Base-by-base conservation (phyloP, 1,284 basidiomycete species). In the Veloporphyrellus conicus region DNA sequence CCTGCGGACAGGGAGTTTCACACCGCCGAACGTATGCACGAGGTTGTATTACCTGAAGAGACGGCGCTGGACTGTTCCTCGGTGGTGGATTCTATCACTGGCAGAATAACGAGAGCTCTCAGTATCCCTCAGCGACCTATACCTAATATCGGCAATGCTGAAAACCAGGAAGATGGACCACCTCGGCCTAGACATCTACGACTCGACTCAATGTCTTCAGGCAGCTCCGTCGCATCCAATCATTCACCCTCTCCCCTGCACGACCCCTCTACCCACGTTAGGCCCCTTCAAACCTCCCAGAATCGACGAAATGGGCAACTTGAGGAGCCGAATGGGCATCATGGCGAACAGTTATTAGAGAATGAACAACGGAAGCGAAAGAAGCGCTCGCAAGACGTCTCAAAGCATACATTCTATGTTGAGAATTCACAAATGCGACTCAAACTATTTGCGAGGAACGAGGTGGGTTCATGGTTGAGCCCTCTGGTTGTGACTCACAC, bases 331-430 rank as follows among this genome's bases (percentile, higher is more conserved):
- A 54, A 56, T 34, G 55, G 60, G 10, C 48, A 56, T 8, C 56
- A 59, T 14, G 59, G 62, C 12, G 52, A 31, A 22, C 51, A 60
- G 27, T 44, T 52, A 14, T 51, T 55, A 18, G 62, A 68, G 15
- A 54, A 53, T 6, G 68, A 70, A 29, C 63, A 68, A 54, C 70
- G 71, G 54, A 71, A 70, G 59, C 73, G 71, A 61, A 74, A 73
- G 54, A 68, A 65, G 39, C 64, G 69, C 27, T 55, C 60, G 3
- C 73, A 73, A 28, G 82, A 87, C 44, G 82, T 88, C 14, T 89
- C 85, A 27, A 87, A 90, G 59, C 96, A 99, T 68, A 95, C 91
- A 0, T 99, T 99, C 69, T 97, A 90, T 63, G 81, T 99, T 48
- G 77, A 84, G 55, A 98, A 97, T 64, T 84, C 91, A 5, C 95